Percentiles rank a stretch among this genome's conserved stretches.
Conservation (phyloP, 805 yeast genomes). For the Metschnikowia continentalis region DNA sequence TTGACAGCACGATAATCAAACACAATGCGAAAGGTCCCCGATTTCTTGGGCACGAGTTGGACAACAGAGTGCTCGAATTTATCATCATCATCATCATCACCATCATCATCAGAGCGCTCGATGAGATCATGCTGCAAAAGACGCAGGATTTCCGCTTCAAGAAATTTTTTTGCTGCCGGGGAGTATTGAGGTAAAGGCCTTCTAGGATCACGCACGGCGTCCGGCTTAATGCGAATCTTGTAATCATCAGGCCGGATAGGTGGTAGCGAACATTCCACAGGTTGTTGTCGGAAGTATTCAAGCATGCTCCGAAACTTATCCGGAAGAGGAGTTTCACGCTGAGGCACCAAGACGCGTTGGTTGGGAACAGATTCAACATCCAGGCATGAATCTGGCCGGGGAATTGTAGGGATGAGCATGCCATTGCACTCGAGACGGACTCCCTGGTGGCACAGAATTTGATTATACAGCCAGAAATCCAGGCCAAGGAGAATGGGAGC, state of each 20-base stretch:
- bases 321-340: no score
- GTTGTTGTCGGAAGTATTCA: neutral
- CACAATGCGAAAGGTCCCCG: neutral
- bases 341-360: no score
- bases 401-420: no score
- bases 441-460: neutral
- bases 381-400: no score
- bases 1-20: neutral
- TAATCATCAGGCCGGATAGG: neutral
- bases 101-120: no score
- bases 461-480: neutral
- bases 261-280: neutral
- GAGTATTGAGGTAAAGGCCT: neutral
- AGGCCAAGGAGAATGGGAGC: neutral
- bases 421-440: neutral
- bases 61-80: no score
- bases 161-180: neutral
- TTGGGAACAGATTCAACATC: no score
- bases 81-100: no score
- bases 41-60: neutral
- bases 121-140: no score
- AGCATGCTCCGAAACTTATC: neutral
- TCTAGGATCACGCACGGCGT: neutral
- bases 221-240: neutral
- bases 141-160: neutral